Conservation (phyloP, 2,329 filamentous ascomycete species). For the Penicillium sp. region DNA sequence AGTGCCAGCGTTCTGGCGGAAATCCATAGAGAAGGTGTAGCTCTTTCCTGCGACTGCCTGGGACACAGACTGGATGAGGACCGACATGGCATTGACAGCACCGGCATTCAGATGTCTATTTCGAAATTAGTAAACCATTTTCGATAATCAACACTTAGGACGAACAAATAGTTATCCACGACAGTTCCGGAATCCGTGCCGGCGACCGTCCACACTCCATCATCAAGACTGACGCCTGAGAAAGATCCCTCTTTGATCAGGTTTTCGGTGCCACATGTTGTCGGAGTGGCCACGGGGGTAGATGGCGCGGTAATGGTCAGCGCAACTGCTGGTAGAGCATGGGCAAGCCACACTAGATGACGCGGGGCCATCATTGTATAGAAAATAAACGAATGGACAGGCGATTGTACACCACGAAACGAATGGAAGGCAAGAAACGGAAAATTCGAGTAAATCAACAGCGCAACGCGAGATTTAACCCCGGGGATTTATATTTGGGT, state of each 20-base stretch:
- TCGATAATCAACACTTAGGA: neutral
- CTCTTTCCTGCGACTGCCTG: neutral
- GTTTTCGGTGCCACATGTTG: neutral
- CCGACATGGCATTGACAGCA: neutral
- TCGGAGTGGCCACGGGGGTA: neutral
- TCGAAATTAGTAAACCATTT: neutral
- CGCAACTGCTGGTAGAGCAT: neutral
- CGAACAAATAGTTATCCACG: conserved; percentile 1
- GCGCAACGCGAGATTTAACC: neutral
- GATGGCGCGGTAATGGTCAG: neutral
- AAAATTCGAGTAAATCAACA: neutral
- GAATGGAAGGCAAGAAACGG: neutral
- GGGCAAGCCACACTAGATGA: conserved; percentile 5
- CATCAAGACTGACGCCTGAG: neutral
- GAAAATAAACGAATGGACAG: conserved; percentile 4
- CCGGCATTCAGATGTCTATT: neutral
- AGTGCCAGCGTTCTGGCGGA: neutral
- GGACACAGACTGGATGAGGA: neutral
- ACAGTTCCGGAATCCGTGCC: neutral
- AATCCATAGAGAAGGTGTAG: conserved; percentile 3
- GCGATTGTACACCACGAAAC: conserved; percentile 1
- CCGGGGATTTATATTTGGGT: neutral
- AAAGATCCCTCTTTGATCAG: conserved; percentile 1
- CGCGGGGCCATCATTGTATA: neutral
- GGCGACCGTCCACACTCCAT: neutral